phyloP scores from a whole-genome alignment of 2,329 filamentous ascomycete species.

The Scedosporium boydii region DNA sequence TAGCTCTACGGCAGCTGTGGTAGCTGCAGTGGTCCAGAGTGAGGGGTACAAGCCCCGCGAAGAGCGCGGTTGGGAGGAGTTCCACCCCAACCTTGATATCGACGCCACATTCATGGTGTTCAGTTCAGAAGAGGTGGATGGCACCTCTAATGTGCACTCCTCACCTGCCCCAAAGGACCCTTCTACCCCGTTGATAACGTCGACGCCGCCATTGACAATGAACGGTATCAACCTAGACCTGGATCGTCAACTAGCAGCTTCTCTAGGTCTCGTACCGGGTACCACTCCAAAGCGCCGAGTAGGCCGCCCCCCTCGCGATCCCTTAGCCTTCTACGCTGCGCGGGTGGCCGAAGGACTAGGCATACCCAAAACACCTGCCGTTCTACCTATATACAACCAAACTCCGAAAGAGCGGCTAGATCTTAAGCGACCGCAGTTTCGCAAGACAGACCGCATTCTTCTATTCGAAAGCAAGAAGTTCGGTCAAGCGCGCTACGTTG shows the following conservation, averaged over 20 bases:
- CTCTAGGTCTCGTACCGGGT: conserved; percentile 11
- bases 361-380: conserved; percentile 49
- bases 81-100: conserved; percentile 90
- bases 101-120: conserved; percentile 72
- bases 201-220: conserved; percentile 1
- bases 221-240: conserved; percentile 4
- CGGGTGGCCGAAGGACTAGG: conserved; percentile 21
- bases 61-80: conserved; percentile 95
- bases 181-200: conserved; percentile 35
- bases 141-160: conserved; percentile 22
- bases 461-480: conserved; percentile 77
- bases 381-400: conserved; percentile 68
- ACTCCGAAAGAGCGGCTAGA: conserved; percentile 74
- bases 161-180: conserved; percentile 32
- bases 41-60: conserved; percentile 97
- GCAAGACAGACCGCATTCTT: conserved; percentile 68
- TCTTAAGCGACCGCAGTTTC: conserved; percentile 65
- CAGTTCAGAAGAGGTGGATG: conserved; percentile 73
- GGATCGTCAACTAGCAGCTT: conserved; percentile 10
- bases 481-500: conserved; percentile 83
- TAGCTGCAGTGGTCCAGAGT: conserved; percentile 77
- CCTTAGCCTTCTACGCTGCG: conserved; percentile 42
- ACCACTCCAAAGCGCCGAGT: conserved; percentile 33
- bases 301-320: conserved; percentile 39
- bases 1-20: conserved; percentile 80